Conservation (phyloP, 1,284 basidiomycete species). For the Ceratobasidium sp. region DNA sequence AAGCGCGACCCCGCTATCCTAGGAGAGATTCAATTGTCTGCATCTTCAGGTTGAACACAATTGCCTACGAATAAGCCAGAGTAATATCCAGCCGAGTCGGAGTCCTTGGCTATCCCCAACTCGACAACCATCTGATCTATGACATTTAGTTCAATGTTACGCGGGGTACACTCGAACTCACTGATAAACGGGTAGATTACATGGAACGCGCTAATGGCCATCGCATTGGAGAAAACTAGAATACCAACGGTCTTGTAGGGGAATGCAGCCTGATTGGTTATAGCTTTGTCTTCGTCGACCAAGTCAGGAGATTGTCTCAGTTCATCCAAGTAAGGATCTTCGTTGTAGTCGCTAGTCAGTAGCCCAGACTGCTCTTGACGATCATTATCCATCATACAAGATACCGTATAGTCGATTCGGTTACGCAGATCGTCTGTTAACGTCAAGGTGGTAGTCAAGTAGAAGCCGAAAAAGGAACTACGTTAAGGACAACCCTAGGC, state of each 20-base stretch:
- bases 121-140: conserved; percentile 34
- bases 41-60: not conserved
- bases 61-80: conserved; percentile 26
- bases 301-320: not conserved
- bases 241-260: conserved; percentile 7
- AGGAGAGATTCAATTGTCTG: not conserved
- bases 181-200: conserved; percentile 34
- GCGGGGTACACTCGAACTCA: not conserved
- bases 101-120: conserved; percentile 28
- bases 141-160: not conserved
- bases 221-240: conserved; percentile 17
- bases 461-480: not conserved
- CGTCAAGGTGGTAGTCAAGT: not conserved
- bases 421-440: not conserved
- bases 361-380: conserved; percentile 15
- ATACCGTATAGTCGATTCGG: not conserved
- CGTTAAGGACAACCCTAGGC: conserved; percentile 1
- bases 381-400: not conserved
- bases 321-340: not conserved
- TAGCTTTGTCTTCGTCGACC: not conserved
- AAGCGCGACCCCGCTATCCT: conserved; percentile 22
- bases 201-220: conserved; percentile 18
- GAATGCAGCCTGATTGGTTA: not conserved
- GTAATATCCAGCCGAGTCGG: conserved; percentile 30
- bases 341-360: conserved; percentile 11